phyloP scores from a whole-genome alignment of 1,284 basidiomycete genomes.

The Ceratobasidium sp. region DNA sequence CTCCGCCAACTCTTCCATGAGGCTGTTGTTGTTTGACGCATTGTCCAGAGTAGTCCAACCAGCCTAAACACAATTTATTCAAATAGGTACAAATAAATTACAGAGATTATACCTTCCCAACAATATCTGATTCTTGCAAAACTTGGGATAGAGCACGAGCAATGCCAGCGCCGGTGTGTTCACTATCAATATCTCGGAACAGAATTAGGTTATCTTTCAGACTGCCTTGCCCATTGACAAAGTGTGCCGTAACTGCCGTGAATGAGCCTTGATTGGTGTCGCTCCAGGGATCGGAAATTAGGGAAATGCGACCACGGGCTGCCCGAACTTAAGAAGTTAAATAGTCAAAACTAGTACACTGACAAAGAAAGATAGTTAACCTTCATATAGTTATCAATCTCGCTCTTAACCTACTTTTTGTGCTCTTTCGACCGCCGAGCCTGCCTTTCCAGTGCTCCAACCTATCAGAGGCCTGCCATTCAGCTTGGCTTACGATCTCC shows the following conservation, averaged over 20 bases:
- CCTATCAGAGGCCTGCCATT: no score
- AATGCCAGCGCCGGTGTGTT: constrained; percentile 36
- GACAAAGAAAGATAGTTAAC: not conserved
- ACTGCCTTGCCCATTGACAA: not conserved
- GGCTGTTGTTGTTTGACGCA: constrained; percentile 36
- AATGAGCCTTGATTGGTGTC: not conserved
- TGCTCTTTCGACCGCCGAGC: no score
- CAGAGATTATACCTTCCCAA: not conserved
- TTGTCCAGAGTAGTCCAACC: constrained; percentile 43
- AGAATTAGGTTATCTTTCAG: constrained; percentile 24
- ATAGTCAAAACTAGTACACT: not conserved
- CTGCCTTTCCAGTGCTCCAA: no score
- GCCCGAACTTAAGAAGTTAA: not conserved
- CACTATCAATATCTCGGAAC: constrained; percentile 31
- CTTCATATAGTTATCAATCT: not conserved
- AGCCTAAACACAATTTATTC: constrained; percentile 9
- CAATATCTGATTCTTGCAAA: constrained; percentile 7
- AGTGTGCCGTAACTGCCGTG: not conserved
- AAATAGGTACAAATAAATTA: not conserved
- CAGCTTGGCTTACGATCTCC: no score
- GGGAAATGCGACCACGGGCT: constrained; percentile 35
- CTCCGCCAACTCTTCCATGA: constrained; percentile 38
- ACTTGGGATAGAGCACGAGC: constrained; percentile 8
- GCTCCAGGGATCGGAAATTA: constrained; percentile 38
- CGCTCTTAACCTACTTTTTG: not conserved